Evolutionary conservation across 352 stramenopile species (phyloP).

Genomic region (Globisporangium carolinianum): DNA sequence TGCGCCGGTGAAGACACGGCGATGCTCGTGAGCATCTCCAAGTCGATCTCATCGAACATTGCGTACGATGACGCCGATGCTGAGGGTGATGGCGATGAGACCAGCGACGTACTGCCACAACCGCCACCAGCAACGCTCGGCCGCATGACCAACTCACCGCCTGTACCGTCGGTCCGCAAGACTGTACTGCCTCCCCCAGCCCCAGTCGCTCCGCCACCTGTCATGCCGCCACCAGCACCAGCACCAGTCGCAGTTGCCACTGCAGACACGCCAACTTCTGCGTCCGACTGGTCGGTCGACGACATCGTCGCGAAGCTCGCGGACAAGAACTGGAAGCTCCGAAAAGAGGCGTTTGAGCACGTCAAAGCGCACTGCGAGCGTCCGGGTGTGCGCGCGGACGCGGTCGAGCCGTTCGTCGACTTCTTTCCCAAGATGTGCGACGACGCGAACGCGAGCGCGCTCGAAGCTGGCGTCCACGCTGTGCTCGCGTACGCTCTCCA

Average conservation of each 20-base stretch:
- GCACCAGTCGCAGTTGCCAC: not conserved
- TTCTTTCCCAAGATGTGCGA: slow-evolving; percentile 79
- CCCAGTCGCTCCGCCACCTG: slow-evolving; percentile 16
- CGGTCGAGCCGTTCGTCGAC: slow-evolving; percentile 44
- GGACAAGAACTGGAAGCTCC: slow-evolving; percentile 85
- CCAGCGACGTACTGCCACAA: not conserved
- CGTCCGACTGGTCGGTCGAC: slow-evolving; percentile 31
- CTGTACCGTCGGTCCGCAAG: slow-evolving; percentile 14
- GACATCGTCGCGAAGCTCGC: slow-evolving; percentile 43
- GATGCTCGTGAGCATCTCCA: slow-evolving; percentile 70
- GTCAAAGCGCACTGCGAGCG: slow-evolving; percentile 61
- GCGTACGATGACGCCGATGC: slow-evolving; percentile 34
- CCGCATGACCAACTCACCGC: slow-evolving; percentile 32
- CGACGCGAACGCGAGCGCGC: slow-evolving; percentile 71
- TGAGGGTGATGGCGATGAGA: not conserved
- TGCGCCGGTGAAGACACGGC: slow-evolving; percentile 76
- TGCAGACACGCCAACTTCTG: slow-evolving; percentile 1
- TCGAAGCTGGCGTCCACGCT: slow-evolving; percentile 71
- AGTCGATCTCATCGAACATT: slow-evolving; percentile 79
- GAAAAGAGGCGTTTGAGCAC: slow-evolving; percentile 77
- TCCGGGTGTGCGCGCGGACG: slow-evolving; percentile 27
- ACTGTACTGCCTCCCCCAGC: slow-evolving; percentile 3
- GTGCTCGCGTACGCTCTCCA: slow-evolving; percentile 66
- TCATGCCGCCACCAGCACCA: slow-evolving; percentile 1
- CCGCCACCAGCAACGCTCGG: slow-evolving; percentile 19